Base-by-base conservation (phyloP, 306 rosid species). In the Geum urbanum region DNA sequence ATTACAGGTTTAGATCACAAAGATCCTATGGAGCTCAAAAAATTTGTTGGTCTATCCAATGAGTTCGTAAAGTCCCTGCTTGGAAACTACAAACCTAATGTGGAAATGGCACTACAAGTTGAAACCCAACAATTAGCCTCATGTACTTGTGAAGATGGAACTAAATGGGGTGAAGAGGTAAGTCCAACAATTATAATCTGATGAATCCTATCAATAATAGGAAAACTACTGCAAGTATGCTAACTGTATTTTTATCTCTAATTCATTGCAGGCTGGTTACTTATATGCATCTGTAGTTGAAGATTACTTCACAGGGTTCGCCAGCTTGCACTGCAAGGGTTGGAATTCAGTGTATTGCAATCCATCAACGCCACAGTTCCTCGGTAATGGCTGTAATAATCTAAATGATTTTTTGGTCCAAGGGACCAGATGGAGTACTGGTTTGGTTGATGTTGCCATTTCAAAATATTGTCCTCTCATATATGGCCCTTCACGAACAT, bases 131-230 rank as follows among this genome's bases (percentile, higher is more conserved):
- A 83, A 14, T 60, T 89, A 74, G 88, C 90, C 57, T 85, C 92
- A n/a, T 83, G 83, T 74, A 49, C 76, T 35, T 86, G 77, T 70
- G 96, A 84, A 83, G 68, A 32, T 60, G 70, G 73, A 71, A 84
- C 81, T 51, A 76, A 86, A 85, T 89, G 90, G 92, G 96, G 92
- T 35, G 53, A 86, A 79, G 83, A 83, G 78, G 96, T 67, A 49
- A 66, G 78, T 67, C 2, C 12, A 9, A 56, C 40, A 56, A 56
- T 8, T 24, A 8, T 20, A 9, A 20, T 15, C 16, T 24, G 15
- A 24, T 14, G 12, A 56, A 56, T 9, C 8, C 61, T 18, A 8
- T 0, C 22, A 22, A 4, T 32, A 10, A 22, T 24, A 6, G 24
- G 24, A 27, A 2, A 4, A 43, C 7, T 8, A 43, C 51, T 54